phyloP scores from a whole-genome alignment of 345 rosid species.

The Noccaea bulbosa region DNA sequence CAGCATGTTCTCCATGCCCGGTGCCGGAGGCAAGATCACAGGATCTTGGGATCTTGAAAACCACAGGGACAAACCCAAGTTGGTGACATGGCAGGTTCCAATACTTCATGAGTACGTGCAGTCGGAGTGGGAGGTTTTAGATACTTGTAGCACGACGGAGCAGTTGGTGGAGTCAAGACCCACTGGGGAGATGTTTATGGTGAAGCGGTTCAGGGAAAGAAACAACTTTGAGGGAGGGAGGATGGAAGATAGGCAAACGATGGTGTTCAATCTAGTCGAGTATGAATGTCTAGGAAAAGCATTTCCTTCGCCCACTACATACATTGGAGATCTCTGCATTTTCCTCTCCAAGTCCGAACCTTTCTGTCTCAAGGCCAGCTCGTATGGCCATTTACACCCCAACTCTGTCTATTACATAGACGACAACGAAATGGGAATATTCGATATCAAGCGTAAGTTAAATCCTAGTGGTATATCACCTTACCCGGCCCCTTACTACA shows the following conservation, averaged over 20 bases:
- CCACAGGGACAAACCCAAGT: too few relatives aligned
- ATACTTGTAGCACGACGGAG: too few relatives aligned
- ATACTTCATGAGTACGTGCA: too few relatives aligned
- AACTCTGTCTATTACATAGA: not conserved
- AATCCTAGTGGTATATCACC: not conserved
- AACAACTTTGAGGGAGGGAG: not conserved
- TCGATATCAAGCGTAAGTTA: not conserved
- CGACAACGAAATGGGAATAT: not conserved
- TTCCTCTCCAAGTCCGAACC: slow-evolving; percentile 22
- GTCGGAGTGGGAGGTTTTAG: too few relatives aligned
- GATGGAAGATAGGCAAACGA: slow-evolving; percentile 2
- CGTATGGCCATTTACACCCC: not conserved
- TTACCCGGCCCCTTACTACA: slow-evolving; percentile 10
- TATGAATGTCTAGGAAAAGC: too few relatives aligned
- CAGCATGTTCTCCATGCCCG: too few relatives aligned
- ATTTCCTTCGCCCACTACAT: not conserved
- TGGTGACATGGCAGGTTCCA: too few relatives aligned
- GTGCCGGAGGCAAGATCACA: too few relatives aligned
- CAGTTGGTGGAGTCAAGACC: too few relatives aligned
- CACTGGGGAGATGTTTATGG: too few relatives aligned
- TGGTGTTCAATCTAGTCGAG: not conserved
- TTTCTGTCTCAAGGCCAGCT: slow-evolving; percentile 24
- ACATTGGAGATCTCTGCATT: slow-evolving; percentile 25
- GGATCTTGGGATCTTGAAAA: too few relatives aligned
- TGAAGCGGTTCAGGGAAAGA: too few relatives aligned